phyloP scores from a whole-genome alignment of 768 basidiomycete genomes.

The Boletus bicolor region DNA sequence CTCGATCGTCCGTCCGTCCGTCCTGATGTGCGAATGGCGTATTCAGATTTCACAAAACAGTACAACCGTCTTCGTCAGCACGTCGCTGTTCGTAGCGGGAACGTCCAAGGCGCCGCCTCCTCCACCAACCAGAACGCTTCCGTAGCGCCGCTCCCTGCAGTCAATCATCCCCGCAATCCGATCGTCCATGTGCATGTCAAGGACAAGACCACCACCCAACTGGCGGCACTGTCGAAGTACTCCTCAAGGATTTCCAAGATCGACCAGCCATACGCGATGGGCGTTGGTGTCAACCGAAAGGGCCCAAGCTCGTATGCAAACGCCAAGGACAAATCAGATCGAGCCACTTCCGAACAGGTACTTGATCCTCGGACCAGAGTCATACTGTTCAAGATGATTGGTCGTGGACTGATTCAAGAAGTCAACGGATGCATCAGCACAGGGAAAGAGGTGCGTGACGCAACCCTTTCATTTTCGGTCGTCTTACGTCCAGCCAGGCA shows the following conservation, averaged over 20 bases:
- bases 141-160: conserved; percentile 63
- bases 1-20: background rate
- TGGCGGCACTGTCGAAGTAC: conserved; percentile 72
- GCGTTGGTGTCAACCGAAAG: conserved; percentile 86
- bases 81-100: conserved; percentile 76
- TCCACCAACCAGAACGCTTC: conserved; percentile 45
- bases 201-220: conserved; percentile 66
- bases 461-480: background rate
- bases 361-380: conserved; percentile 93
- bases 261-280: conserved; percentile 63
- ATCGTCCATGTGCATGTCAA: conserved; percentile 36
- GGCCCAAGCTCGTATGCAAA: conserved; percentile 86
- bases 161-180: conserved; percentile 58
- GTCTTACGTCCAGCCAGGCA: conserved; percentile 52
- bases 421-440: conserved; percentile 97
- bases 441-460: conserved; percentile 81
- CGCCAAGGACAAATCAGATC: conserved; percentile 92
- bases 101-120: conserved; percentile 57
- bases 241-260: conserved; percentile 73
- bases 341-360: conserved; percentile 96
- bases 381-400: conserved; percentile 95
- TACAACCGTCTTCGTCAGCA: conserved; percentile 94
- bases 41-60: conserved; percentile 94
- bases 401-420: conserved; percentile 80
- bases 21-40: background rate